Base-by-base conservation (phyloP, 495 filamentous ascomycete species). In the Aspergillus diversus region DNA sequence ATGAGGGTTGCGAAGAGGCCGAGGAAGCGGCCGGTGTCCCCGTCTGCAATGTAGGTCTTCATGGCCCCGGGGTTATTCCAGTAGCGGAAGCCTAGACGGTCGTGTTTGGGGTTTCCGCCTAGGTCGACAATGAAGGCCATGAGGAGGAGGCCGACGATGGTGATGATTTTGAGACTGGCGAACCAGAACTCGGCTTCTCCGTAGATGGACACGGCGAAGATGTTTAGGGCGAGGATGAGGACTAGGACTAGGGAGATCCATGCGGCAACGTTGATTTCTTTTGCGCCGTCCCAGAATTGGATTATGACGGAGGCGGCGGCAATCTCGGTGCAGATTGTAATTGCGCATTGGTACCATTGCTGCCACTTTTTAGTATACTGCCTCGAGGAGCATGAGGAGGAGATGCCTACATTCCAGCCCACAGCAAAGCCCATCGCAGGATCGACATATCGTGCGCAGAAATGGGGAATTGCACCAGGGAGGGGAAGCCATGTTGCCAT, bases 221-320 rank as follows among this genome's bases (percentile, higher is more conserved):
- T 64, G 63, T 76, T 80, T 2, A 78, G 73, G 21, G 75, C 70
- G 8, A 82, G 67, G 48, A 86, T 78, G 0, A 80, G 61, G 13
- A 81, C 62, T 16, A 73, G 64, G 5, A 84, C 71, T 11, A 83
- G 70, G 17, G 80, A 74, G 46, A 83, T 79, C 81, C 78, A 81
- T 11, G 77, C 69, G 31, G 86, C 87, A 21, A 39, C 37, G 37
- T 39, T 17, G 86, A 81, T 33, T 86, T 66, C 17, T 27, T 27
- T 1, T 27, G 21, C 21, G 21, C 21, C 21, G 82, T 69, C 4
- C 85, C 85, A 61, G 86, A 79, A 54, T 83, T 66, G 15, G 75
- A 64, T 65, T 87, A 92, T 13, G 86, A 92, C 79, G 48, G 92
- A 77, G 39, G 87, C 81, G 12, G 83, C 86, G 3, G 85, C 77